phyloP scores from a whole-genome alignment of 2,329 filamentous ascomycete species.

The Colletotrichum siamense region DNA sequence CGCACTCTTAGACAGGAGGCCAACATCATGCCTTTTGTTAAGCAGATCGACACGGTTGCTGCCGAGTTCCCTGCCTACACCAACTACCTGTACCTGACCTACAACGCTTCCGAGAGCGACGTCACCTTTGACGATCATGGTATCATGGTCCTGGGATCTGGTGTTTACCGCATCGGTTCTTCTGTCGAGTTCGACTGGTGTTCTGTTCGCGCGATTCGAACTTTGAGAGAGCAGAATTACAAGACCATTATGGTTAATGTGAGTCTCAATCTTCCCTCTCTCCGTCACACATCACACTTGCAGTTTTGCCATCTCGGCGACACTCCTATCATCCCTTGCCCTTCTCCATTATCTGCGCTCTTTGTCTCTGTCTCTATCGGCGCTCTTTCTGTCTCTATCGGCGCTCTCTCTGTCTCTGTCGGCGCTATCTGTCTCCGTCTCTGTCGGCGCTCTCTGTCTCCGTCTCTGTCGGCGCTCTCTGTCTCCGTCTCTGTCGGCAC shows the following conservation, averaged over 20 bases:
- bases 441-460: too few species aligned
- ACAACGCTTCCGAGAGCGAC: slow-evolving; percentile 89
- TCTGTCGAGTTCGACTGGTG: slow-evolving; percentile 99
- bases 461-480: too few species aligned
- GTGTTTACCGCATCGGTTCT: slow-evolving; percentile 95
- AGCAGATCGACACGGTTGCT: slow-evolving; percentile 98
- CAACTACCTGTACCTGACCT: slow-evolving; percentile 96
- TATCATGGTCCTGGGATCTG: slow-evolving; percentile 94
- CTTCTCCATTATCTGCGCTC: not conserved
- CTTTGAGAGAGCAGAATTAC: slow-evolving; percentile 79
- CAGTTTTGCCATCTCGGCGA: not conserved
- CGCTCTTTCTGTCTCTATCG: not conserved
- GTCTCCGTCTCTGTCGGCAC: too few species aligned
- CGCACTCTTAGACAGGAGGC: slow-evolving; percentile 84
- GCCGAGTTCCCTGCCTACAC: slow-evolving; percentile 94
- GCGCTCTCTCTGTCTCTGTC: not conserved
- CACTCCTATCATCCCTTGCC: not conserved
- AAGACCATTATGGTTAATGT: slow-evolving; percentile 95
- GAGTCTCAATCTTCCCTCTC: not conserved
- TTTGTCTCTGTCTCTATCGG: not conserved
- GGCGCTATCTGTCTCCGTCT: not conserved
- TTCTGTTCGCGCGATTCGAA: slow-evolving; percentile 91
- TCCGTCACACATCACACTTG: not conserved
- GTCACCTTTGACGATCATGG: slow-evolving; percentile 86
- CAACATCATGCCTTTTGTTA: slow-evolving; percentile 87